Percentiles rank a stretch among this genome's conserved stretches.
Evolutionary conservation across 768 basidiomycete species (phyloP).

Genomic region (Termitomyces sp.): DNA sequence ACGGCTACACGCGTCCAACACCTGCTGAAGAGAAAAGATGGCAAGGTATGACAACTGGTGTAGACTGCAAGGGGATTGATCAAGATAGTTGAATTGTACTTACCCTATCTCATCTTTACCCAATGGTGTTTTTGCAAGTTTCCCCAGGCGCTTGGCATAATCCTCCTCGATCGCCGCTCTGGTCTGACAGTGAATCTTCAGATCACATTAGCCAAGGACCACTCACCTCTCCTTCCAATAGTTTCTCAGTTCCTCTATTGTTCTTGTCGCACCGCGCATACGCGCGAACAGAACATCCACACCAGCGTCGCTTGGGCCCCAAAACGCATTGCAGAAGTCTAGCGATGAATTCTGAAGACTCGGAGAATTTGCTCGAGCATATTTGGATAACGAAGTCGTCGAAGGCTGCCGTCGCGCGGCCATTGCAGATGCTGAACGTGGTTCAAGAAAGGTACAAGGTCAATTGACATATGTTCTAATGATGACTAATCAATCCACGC

Average conservation of each 20-base stretch:
- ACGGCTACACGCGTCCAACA: neutral
- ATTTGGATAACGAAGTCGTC: constrained; percentile 73
- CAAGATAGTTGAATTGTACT: constrained; percentile 23
- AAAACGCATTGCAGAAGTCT: constrained; percentile 97
- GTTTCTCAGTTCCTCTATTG: constrained; percentile 79
- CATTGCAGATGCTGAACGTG: constrained; percentile 31
- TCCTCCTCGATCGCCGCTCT: constrained; percentile 93
- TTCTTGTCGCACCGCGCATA: constrained; percentile 79
- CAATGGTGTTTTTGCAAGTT: constrained; percentile 67
- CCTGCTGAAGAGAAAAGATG: neutral
- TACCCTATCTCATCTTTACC: constrained; percentile 95
- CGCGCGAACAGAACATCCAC: constrained; percentile 88
- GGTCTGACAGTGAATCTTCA: constrained; percentile 5
- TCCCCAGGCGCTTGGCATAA: constrained; percentile 80
- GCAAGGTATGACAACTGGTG: neutral
- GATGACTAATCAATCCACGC: constrained; percentile 8
- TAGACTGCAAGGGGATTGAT: neutral
- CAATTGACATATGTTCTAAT: neutral
- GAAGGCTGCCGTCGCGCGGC: constrained; percentile 76
- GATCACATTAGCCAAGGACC: neutral
- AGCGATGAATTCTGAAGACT: constrained; percentile 42
- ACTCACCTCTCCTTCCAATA: constrained; percentile 95
- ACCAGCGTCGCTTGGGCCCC: constrained; percentile 83
- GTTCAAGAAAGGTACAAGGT: constrained; percentile 6
- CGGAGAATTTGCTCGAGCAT: constrained; percentile 53